Base-by-base conservation (phyloP, 1,284 basidiomycete species). In the Rhizoctonia solani region DNA sequence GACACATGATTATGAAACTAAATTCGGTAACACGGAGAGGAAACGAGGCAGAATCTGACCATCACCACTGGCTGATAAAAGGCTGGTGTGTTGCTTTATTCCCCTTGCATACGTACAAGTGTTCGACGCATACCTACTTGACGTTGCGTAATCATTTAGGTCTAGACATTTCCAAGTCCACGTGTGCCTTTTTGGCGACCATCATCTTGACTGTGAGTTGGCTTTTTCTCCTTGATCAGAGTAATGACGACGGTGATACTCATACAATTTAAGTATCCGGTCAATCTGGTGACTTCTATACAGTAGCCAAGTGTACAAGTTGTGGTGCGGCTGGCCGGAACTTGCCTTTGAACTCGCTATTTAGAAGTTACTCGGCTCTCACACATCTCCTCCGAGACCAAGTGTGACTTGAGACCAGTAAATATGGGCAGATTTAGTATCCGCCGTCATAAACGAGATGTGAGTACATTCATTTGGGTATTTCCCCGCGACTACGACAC, bases 381-480 rank as follows among this genome's bases (percentile, higher is more conserved):
- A 19, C 47, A 52, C 23, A 61, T 34, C 58, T 34, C 58, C 58
- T 25, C 58, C 32, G 32, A 61, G 47, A 32, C 47, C n/a, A 32
- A 39, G 4, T 6, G 19, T 25, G 30, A 50, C 25, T 19, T 47
- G 58, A 47, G 41, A 3, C 32, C 42, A 61, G 21, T 6, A 49
- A 50, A 39, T 4, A 61, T 61, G 58, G 47, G 47, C 32, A 46
- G 23, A 8, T 61, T 61, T 37, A 49, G 44, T 19, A 61, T 61
- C 29, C 44, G 58, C n/a, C 58, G 58, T 52, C 44, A 61, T 61
- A 61, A 61, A 37, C 44, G 39, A 5, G 52, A 32, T 52, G 58
- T 61, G 46, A 52, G 58, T 25, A 3, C 23, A 23, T 14, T 21
- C 49, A 9, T 39, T 21, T 21, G 9, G 13, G 23, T 32, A 34